Evolutionary conservation across 768 basidiomycete genomes (phyloP).

Genomic region (Termitomyces sp.): DNA sequence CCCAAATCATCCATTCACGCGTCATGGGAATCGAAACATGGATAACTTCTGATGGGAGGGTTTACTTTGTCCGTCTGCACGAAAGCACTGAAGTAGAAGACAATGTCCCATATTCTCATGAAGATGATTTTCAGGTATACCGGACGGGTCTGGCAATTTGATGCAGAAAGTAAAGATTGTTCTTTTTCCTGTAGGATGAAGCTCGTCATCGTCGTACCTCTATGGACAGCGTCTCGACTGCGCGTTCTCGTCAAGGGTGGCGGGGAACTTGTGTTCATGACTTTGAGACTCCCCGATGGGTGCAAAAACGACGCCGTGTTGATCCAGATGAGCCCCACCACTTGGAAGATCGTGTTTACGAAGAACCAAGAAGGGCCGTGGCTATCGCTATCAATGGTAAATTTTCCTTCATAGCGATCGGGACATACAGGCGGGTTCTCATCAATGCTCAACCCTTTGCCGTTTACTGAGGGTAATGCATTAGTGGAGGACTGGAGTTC

Average conservation of each 20-base stretch:
- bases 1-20: conserved; percentile 54
- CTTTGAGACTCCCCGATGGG: conserved; percentile 71
- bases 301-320: conserved; percentile 65
- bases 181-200: conserved; percentile 4
- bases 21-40: conserved; percentile 67
- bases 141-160: background rate
- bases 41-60: conserved; percentile 83
- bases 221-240: conserved; percentile 14
- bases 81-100: conserved; percentile 28
- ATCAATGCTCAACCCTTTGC: background rate
- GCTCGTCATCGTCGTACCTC: conserved; percentile 10
- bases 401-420: conserved; percentile 81
- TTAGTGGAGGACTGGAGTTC: conserved; percentile 62
- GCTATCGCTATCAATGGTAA: conserved; percentile 66
- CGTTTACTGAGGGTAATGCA: background rate
- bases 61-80: conserved; percentile 67
- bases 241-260: conserved; percentile 39
- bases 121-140: conserved; percentile 18
- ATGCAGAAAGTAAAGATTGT: background rate
- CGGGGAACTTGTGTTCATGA: conserved; percentile 77
- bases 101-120: conserved; percentile 6
- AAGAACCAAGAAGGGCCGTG: conserved; percentile 63
- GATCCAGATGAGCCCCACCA: conserved; percentile 38
- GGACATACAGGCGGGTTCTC: conserved; percentile 54
- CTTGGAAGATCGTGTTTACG: conserved; percentile 32